Evolutionary conservation across 2,329 filamentous ascomycete species (phyloP), one percentile per base, ranked within the genome.

Genomic region (Colletotrichum destructivum): DNA sequence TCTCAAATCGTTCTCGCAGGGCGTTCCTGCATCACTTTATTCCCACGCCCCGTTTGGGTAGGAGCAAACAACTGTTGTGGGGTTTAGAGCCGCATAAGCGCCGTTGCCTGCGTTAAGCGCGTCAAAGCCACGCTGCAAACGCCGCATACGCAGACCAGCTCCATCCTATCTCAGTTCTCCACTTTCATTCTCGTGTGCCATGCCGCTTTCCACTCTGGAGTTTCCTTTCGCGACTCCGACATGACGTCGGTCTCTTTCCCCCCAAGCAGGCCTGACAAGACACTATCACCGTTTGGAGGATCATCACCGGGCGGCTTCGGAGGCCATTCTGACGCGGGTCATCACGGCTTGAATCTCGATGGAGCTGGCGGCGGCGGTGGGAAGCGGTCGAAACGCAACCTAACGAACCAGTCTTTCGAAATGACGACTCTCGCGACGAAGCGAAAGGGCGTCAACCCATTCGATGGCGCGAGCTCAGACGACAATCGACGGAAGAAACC

Each of bases 291-390:
- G 31, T 66, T 71, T 44, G 62, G 35, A 66, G 51, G 46, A 44
- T 64, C 67, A 46, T 66, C 61, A 38, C 57, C 61, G 7, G 56
- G 70, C n/a, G 70, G 61, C 46, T 72, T 72, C 42, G 57, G 62
- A 62, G 35, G 55, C 23, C 55, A 47, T 46, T 52, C 56, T 47
- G 16, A 51, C 62, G 47, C 26, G 60, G 26, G 21, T 31, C 42
- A 71, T 21, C 38, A 70, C 62, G 26, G 79, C 72, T 82, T 80
- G 75, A 80, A 78, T 69, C 62, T 76, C 74, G 77, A 77, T 77
- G 75, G 76, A 75, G 76, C 78, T 72, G 73, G 77, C 70, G 76
- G 77, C 69, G 73, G 77, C 72, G 76, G 76, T 70, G 74, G 76
- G 49, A 77, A 75, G 65, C 71, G 74, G 69, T 65, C 73, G 47